Base-by-base conservation (phyloP, 768 basidiomycete genomes). In the Tephrocybe sp. region DNA sequence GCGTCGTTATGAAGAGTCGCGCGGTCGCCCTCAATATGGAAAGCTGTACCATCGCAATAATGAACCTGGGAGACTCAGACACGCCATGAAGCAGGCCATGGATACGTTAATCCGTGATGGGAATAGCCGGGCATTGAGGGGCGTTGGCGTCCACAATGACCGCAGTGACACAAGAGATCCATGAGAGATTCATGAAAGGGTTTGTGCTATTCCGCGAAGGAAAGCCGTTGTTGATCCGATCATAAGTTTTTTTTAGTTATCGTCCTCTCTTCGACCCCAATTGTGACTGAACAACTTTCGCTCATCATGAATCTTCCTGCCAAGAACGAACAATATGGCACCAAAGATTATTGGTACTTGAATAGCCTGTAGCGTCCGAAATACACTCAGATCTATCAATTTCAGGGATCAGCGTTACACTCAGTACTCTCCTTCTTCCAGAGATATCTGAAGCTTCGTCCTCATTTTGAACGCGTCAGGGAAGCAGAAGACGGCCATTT, bases 241-340 rank as follows among this genome's bases (percentile, higher is more conserved):
- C 39, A 39, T 16, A 37, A 16, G 12, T 37, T 37, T 41, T 21
- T n/a, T n/a, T n/a, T n/a, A n/a, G n/a, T n/a, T n/a, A n/a, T n/a
- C n/a, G n/a, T n/a, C n/a, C n/a, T n/a, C n/a, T n/a, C n/a, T n/a
- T n/a, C n/a, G n/a, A n/a, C n/a, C n/a, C n/a, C n/a, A 15, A 28
- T 4, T 30, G 6, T 39, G 6, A 5, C 9, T 13, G 7, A 21
- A n/a, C n/a, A n/a, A n/a, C n/a, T n/a, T n/a, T n/a, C 22, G 24
- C 15, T 7, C 26, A 21, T 9, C 21, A 59, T 60, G 54, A 48
- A 64, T 51, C 46, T 87, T 13, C 86, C 87, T 5, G 60, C 66
- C n/a, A 78, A 76, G 54, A 89, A 89, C 63, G 80, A 84, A 52
- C 78, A 86, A 51, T 89, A 88, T 53, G 76, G 81, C 5, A 81